A percentile compares a stretch with the other conserved stretches of the same genome.
Conservation (phyloP, 2,329 filamentous ascomycete genomes). For the Zymoseptoria tritici region DNA sequence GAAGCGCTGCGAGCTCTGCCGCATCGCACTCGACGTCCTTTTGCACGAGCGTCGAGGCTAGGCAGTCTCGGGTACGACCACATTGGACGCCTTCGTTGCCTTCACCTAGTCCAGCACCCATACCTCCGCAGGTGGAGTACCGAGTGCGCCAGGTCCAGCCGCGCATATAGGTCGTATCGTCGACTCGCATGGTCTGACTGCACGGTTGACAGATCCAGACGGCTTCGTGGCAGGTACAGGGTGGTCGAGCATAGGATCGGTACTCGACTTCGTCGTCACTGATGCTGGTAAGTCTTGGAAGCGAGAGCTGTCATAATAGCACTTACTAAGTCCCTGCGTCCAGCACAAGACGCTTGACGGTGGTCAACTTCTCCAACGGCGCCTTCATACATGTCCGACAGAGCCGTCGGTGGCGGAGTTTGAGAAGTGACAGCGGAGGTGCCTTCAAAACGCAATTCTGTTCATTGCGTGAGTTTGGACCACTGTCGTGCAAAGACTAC, state of each 20-base stretch:
- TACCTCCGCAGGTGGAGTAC: constrained; percentile 70
- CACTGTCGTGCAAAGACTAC: background rate
- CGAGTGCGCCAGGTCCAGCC: constrained; percentile 87
- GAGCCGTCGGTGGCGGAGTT: constrained; percentile 70
- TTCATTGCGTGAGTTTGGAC: constrained; percentile 5
- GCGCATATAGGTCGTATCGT: constrained; percentile 52
- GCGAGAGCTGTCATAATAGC: background rate
- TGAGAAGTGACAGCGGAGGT: constrained; percentile 59
- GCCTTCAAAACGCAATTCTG: constrained; percentile 89
- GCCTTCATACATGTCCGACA: constrained; percentile 68
- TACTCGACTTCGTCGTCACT: constrained; percentile 1
- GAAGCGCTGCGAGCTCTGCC: constrained; percentile 56
- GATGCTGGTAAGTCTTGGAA: background rate
- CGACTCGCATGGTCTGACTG: constrained; percentile 59
- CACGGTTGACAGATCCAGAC: constrained; percentile 86
- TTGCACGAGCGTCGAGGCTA: constrained; percentile 69
- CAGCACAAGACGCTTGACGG: constrained; percentile 23
- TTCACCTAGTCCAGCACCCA: constrained; percentile 81
- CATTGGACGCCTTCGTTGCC: constrained; percentile 84
- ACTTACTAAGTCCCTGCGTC: constrained; percentile 6
- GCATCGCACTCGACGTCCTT: constrained; percentile 80
- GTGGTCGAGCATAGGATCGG: constrained; percentile 42
- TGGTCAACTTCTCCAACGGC: constrained; percentile 49
- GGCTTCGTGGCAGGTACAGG: constrained; percentile 52
- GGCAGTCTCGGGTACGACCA: constrained; percentile 67